Base-by-base conservation (phyloP, 345 rosid species). In the Hirschfeldia incana region DNA sequence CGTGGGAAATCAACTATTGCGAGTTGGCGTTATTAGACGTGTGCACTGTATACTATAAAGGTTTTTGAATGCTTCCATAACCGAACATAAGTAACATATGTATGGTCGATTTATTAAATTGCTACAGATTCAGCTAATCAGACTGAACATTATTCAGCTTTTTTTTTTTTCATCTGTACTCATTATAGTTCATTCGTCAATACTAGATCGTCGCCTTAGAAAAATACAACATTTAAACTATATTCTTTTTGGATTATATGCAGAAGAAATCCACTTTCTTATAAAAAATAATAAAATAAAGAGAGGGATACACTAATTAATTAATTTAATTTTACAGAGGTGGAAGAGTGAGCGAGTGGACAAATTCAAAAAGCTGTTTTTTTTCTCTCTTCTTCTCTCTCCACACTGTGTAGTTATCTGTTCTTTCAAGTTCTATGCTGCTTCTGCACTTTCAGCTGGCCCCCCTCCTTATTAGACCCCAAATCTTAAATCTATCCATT, bases 281-380 rank as follows among this genome's bases (percentile, higher is more conserved):
- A 44, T 44, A 44, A 44, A 11, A 44, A 10, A 11, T 0, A 44
- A 44, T 11, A 6, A 36, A 36, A 36, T 6, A 8, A 2, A 44
- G 12, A 39, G 13, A 39, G 3, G 13, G 15, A 44, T 44, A 44
- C 15, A 44, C 11, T 44, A 44, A 44, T 12, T 44, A 44, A 44
- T 3, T 53, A 16, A 33, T 62, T 21, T 8, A 46, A n/a, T 9
- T 36, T 37, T 57, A n/a, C 37, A 65, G 73, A 57, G 81, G 81
- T 72, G 60, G 28, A 16, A 72, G 73, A 72, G 68, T 66, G 68
- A 66, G 66, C 64, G 34, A 70, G 10, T 72, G 57, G 73, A 58
- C 74, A 78, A 78, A 78, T 72, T 72, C 72, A 66, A 78, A 73
- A 42, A 37, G 8, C 69, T 13, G 63, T 32, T 39, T 59, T 53